Conservation (phyloP, 176 grass and related monocot species). For the Tuctoria greenei region DNA sequence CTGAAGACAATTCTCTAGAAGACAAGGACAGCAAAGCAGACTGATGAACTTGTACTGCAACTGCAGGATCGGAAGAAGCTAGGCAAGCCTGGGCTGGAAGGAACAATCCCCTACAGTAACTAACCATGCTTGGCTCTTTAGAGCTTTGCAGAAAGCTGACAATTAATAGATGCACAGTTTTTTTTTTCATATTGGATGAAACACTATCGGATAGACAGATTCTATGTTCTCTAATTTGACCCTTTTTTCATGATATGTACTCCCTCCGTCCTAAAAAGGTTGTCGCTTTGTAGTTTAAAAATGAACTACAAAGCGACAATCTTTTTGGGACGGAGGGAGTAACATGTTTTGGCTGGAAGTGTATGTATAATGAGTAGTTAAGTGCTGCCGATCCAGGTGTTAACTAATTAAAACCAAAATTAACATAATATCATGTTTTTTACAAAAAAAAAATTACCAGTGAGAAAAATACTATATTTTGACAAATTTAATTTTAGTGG, state of each 20-base stretch:
- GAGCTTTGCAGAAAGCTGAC: conserved; percentile 49
- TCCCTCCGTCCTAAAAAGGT: too few relatives aligned
- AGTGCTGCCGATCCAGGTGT: neutral
- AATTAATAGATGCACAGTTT: conserved; percentile 29
- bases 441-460: neutral
- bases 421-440: too few relatives aligned
- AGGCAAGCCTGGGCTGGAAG: conserved; percentile 11
- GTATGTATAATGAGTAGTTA: neutral
- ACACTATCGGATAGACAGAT: conserved; percentile 42
- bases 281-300: too few relatives aligned
- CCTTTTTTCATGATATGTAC: neutral
- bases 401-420: neutral
- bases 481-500: neutral
- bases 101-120: conserved; percentile 54
- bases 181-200: conserved; percentile 46
- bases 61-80: conserved; percentile 27
- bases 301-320: too few relatives aligned
- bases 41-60: conserved; percentile 26
- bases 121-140: conserved; percentile 48
- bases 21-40: conserved; percentile 21
- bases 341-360: too few relatives aligned
- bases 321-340: too few relatives aligned
- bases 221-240: conserved; percentile 2
- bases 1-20: conserved; percentile 5
- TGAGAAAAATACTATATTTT: neutral